A percentile compares a stretch with the other conserved stretches of the same genome.
These are phyloP conservation scores for Glonium stellatum DNA, from an alignment of 495 filamentous ascomycete genomes.

Conservation along the genomic window DNA sequence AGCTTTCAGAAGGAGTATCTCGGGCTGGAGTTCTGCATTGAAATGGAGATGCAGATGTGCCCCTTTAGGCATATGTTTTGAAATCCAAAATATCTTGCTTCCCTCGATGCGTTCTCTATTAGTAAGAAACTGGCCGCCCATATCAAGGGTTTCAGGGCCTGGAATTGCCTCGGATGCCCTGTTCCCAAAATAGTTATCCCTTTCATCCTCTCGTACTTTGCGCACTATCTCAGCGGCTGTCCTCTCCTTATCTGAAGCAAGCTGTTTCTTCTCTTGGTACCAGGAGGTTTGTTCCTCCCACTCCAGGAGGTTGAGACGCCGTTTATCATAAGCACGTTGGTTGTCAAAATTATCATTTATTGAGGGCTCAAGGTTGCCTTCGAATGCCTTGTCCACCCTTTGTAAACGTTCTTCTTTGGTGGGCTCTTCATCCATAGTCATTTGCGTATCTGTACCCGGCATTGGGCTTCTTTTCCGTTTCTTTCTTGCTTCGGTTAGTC, in stretches of 20 bases:
- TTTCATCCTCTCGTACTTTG: conserved; percentile 33
- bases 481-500: conserved; percentile 10
- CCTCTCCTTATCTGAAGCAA: conserved; percentile 22
- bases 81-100: conserved; percentile 32
- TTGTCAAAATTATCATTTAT: not conserved
- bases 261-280: conserved; percentile 20
- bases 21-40: conserved; percentile 36
- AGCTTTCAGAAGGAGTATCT: conserved; percentile 26
- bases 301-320: conserved; percentile 14
- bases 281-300: conserved; percentile 24
- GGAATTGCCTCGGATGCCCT: conserved; percentile 32
- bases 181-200: conserved; percentile 33
- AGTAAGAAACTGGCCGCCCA: conserved; percentile 38
- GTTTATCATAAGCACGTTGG: not conserved
- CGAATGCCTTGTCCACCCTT: too few relatives aligned
- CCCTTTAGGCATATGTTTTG: conserved; percentile 33
- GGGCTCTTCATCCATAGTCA: conserved; percentile 5
- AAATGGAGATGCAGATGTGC: conserved; percentile 37
- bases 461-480: conserved; percentile 15
- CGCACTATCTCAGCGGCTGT: conserved; percentile 27
- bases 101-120: conserved; percentile 33
- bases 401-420: too few relatives aligned
- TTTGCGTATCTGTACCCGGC: not conserved
- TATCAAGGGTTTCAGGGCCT: conserved; percentile 28
- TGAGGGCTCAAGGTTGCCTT: too few relatives aligned